Evolutionary conservation across 345 rosid species (phyloP).

Genomic region (Geranium rotundifolium): DNA sequence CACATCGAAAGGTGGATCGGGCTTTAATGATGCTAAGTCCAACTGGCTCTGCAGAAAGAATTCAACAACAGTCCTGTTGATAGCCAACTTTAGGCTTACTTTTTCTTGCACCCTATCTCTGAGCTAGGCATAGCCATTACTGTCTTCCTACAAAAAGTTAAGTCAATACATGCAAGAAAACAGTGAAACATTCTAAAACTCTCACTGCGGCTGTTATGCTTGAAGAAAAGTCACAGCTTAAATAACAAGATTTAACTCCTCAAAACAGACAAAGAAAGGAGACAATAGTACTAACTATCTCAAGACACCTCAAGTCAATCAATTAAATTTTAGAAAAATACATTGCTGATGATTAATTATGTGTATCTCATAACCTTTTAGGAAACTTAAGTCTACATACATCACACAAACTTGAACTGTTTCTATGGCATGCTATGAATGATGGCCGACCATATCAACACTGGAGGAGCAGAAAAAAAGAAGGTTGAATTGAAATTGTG

Average conservation of each 20-base stretch:
- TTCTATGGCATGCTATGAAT: neutral
- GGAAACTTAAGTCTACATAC: no score
- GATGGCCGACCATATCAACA: neutral
- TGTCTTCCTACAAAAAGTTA: neutral
- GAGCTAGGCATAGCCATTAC: neutral
- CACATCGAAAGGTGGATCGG: no score
- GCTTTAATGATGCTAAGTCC: neutral
- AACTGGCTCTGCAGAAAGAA: neutral
- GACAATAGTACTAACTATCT: no score
- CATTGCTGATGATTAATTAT: neutral
- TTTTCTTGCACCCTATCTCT: neutral
- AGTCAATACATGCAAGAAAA: neutral
- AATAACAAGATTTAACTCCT: neutral
- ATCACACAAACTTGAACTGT: neutral
- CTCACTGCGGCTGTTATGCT: neutral
- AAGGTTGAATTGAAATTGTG: neutral
- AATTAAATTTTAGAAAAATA: no score
- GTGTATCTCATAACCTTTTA: neutral
- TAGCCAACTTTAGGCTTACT: neutral
- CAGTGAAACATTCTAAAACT: neutral
- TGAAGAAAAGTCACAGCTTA: neutral
- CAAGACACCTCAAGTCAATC: no score
- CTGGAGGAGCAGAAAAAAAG: no score
- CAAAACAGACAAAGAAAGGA: neutral
- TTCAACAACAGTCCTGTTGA: neutral